These are phyloP conservation scores for Cladophialophora chaetospira DNA, from an alignment of 2,329 filamentous ascomycete genomes.

Conservation along the genomic window DNA sequence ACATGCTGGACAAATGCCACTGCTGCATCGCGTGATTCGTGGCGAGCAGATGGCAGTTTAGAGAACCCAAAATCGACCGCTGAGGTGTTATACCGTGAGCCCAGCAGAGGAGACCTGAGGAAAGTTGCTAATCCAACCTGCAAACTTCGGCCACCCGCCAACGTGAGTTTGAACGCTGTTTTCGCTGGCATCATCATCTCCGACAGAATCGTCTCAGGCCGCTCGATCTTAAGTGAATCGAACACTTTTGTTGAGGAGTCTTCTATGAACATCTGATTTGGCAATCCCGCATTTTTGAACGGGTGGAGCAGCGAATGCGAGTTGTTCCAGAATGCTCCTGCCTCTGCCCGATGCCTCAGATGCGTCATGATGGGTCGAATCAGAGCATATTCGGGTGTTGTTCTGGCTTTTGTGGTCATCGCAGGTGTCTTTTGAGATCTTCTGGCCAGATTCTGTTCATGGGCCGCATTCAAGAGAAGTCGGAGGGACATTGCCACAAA, in stretches of 20 bases:
- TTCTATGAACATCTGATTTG: constrained; percentile 5
- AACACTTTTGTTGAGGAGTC: constrained; percentile 6
- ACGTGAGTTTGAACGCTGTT: constrained; percentile 18
- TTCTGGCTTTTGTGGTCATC: constrained; percentile 52
- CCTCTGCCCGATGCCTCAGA: constrained; percentile 51
- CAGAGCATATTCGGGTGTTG: constrained; percentile 57
- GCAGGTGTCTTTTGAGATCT: constrained; percentile 65
- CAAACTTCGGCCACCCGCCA: constrained; percentile 21
- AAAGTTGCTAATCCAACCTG: constrained; percentile 26
- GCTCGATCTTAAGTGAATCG: constrained; percentile 13
- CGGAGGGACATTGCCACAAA: constrained; percentile 68
- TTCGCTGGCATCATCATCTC: constrained; percentile 22
- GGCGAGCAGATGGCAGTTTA: constrained; percentile 8
- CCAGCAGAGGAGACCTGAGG: constrained; percentile 28
- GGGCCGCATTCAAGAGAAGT: constrained; percentile 75
- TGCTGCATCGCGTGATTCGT: constrained; percentile 19
- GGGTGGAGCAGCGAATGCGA: constrained; percentile 36
- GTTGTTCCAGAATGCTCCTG: constrained; percentile 34
- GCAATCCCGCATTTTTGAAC: constrained; percentile 25
- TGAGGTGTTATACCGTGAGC: constrained; percentile 27
- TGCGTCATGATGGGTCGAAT: constrained; percentile 60
- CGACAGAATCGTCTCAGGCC: constrained; percentile 11
- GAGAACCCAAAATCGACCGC: constrained; percentile 25
- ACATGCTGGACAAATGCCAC: constrained; percentile 14
- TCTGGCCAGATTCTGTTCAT: constrained; percentile 71